Base-by-base conservation (phyloP, 805 yeast species). In the Scheffersomyces stipitis region DNA sequence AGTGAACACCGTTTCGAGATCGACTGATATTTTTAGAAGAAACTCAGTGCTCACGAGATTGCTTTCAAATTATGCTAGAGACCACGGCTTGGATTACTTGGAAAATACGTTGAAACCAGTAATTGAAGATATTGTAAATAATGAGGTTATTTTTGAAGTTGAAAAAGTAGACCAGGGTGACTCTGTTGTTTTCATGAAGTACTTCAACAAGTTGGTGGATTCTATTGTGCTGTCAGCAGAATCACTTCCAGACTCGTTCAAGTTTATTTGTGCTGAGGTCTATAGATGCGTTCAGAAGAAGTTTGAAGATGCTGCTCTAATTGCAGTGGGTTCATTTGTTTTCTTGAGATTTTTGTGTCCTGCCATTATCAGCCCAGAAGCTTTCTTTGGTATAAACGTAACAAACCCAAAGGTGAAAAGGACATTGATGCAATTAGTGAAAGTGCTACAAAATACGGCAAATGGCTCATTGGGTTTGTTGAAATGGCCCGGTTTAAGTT, bases 311-410 rank as follows among this genome's bases (percentile, higher is more conserved):
- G 74, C 82, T 30, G 68, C 75, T 26, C 44, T 67, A 17, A 69
- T 80, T 27, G 88, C 95, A 1, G 83, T 88, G 18, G 96, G 96
- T 0, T 89, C 96, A 0, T 91, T 86, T 55, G 68, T 91, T 37
- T 90, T 91, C 52, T 67, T 91, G 47, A 66, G 96, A 38, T 79
- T 83, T 44, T 73, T 84, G 42, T 85, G 95, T 55, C 97, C 98
- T 9, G 95, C 96, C 0, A 81, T 90, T 48, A 90, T 90, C 10
- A 80, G 88, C 23, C 97, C 97, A 0, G 95, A 86, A 39, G 71
- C 82, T 5, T 71, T 60, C 38, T 63, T 69, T 33, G 62, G 56
- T 30, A 49, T 64, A 18, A 46, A 56, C 3, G 46, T 53, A 4
- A 46, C 49, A 8, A 51, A 54, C 36, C 55, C 60, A 3, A 64